Evolutionary conservation across 2,329 filamentous ascomycete species (phyloP).

Genomic region (Chaetomiaceae sp.): DNA sequence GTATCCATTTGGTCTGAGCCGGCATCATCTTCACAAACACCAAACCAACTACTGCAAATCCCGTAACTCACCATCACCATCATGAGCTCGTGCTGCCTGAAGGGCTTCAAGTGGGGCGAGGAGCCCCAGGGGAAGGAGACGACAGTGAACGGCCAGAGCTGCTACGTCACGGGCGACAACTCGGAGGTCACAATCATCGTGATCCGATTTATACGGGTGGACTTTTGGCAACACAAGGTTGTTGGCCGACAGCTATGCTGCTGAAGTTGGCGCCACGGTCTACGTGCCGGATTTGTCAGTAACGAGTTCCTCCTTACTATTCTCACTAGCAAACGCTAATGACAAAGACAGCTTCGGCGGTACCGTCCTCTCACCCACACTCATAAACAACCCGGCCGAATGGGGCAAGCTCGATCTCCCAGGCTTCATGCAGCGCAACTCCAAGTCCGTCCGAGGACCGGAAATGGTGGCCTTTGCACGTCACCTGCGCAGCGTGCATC

Average conservation of each 20-base stretch:
- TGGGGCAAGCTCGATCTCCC: constrained; percentile 33
- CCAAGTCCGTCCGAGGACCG: constrained; percentile 34
- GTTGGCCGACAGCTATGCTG: constrained; percentile 45
- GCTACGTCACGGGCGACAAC: constrained; percentile 35
- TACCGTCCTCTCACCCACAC: constrained; percentile 25
- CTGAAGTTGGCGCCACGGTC: constrained; percentile 40
- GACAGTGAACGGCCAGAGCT: constrained; percentile 35
- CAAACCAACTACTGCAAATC: too few relatives aligned
- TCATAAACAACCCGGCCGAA: constrained; percentile 22
- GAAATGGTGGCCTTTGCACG: constrained; percentile 37
- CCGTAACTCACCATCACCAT: too few relatives aligned
- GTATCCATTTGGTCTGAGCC: too few relatives aligned
- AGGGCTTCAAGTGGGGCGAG: constrained; percentile 10
- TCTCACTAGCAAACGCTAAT: too few relatives aligned
- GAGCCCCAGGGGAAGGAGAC: constrained; percentile 3
- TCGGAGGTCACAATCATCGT: constrained; percentile 42
- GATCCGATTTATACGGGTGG: constrained; percentile 48
- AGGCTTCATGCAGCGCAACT: constrained; percentile 34
- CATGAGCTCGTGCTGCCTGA: constrained; percentile 11
- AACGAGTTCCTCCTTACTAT: background rate
- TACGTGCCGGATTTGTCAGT: constrained; percentile 44
- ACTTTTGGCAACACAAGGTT: constrained; percentile 43
- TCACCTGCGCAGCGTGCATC: constrained; percentile 32
- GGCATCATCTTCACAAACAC: too few relatives aligned
- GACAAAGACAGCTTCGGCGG: constrained; percentile 29